Evolutionary conservation across 495 filamentous ascomycete genomes (phyloP), one percentile per base, ranked within the genome.

Genomic region (Talaromyces thailandensis): DNA sequence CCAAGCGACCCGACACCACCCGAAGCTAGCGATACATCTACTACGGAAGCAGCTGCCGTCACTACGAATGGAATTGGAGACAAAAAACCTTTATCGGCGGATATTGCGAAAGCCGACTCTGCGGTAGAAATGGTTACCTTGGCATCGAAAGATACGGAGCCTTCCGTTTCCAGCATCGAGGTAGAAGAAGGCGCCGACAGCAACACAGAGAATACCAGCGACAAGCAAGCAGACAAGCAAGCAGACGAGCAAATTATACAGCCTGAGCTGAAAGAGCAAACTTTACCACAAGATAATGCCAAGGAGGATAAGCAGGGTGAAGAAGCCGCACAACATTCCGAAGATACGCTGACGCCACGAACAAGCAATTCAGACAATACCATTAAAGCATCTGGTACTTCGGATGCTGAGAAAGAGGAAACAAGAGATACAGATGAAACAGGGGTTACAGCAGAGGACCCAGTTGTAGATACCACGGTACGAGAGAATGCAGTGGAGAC

Each of bases 101-200:
- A 35, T 56, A 48, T 56, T 11, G 51, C 69, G 7, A 63, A 69
- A 23, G 58, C 66, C 11, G 70, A 73, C 35, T 56, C 67, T 11
- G 67, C 59, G 6, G 63, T 67, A 32, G 69, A 74, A 6, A 63
- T 62, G 51, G 53, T 56, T 16, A 56, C 56, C 24, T 48, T 48
- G 29, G 62, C 58, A 16, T 48, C 63, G n/a, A 64, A 65, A 29
- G 45, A 25, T 58, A 11, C 53, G 25, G 48, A 63, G 51, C 62
- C 64, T 62, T 56, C 67, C 62, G 67, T 73, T 35, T 28, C 45
- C 28, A 56, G 64, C 35, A 62, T 68, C 64, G 68, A 75, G 59
- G 50, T 59, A 48, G 43, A 67, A n/a, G 62, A 57, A 31, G 23
- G 24, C 24, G 23, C 16, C 24, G 61, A 29, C 26, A 58, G 53